Conservation (phyloP, 129 eudicot species). For the Saussurea involucrata region DNA sequence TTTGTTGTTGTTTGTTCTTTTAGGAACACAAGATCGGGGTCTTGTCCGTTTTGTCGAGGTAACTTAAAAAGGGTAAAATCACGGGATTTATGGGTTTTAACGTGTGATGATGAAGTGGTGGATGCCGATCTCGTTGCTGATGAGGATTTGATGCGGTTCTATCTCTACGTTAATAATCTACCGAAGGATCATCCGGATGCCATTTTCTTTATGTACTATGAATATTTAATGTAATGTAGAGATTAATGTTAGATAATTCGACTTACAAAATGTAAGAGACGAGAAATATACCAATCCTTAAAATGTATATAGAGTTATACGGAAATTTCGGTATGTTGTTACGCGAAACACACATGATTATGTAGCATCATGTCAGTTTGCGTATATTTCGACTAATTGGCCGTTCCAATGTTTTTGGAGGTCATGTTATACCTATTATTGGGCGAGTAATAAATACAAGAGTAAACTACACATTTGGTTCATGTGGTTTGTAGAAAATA, state of each 20-base stretch:
- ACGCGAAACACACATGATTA: constrained; percentile 3
- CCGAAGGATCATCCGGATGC: constrained; percentile 80
- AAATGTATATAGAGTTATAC: constrained; percentile 53
- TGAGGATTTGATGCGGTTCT: constrained; percentile 67
- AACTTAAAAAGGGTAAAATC: constrained; percentile 75
- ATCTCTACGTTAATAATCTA: constrained; percentile 63
- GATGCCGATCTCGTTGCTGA: constrained; percentile 57
- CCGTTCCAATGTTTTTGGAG: too few relatives aligned
- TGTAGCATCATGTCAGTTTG: background rate
- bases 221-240: constrained; percentile 54
- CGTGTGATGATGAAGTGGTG: constrained; percentile 61
- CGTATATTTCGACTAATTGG: background rate
- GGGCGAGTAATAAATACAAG: too few relatives aligned
- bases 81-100: constrained; percentile 84
- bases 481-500: too few relatives aligned
- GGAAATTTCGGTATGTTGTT: constrained; percentile 11
- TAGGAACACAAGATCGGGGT: constrained; percentile 79
- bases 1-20: background rate
- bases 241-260: background rate
- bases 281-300: constrained; percentile 28
- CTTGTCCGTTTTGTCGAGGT: constrained; percentile 98
- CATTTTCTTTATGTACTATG: constrained; percentile 73
- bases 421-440: too few relatives aligned
- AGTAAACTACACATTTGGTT: too few relatives aligned
- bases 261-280: constrained; percentile 35